Evolutionary conservation across 306 rosid genomes (phyloP), one percentile per base, ranked within the genome.

Genomic region (Purshia tridentata): DNA sequence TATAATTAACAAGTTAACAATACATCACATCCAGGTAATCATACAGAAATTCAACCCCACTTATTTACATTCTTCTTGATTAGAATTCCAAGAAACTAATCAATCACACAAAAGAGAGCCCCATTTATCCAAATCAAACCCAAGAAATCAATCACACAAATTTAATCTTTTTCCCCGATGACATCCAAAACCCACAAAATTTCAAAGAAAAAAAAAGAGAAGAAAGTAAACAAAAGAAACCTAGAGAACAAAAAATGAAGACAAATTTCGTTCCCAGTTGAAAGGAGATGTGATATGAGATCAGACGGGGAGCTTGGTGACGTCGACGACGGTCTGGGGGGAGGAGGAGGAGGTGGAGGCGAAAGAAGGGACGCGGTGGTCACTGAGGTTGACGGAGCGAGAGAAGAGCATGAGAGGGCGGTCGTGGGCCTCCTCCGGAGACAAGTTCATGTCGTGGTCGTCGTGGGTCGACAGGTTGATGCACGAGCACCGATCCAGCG

Each of bases 401-500:
- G 88, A 75, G 29, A 72, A 81, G 44, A 67, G 72, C 86, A 84
- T 84, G 75, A 84, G 88, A 58, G 88, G 88, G 35, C 79, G 83
- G 54, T 81, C 88, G 37, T 84, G 85, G 13, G 83, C 84, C 72
- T 81, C 88, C 0, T 74, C 84, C 1, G 76, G 66, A 2, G 35
- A 29, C 35, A 29, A 3, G 65, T 77, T 44, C 53, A 9, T 51
- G 41, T 84, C 86, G 13, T 64, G 73, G 74, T 84, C 88, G 75
- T 84, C 88, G 75, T 81, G 54, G 60, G 88, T 84, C 20, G 83
- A 78, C 65, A 84, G 85, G 61, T 84, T 78, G 75, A 84, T 84
- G 72, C 88, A 81, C 9, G 88, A 78, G 61, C 88, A 84, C 6
- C 86, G 81, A 65, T 84, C 84, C 8, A 84, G 69, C 0, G 88